Evolutionary conservation across 1,284 basidiomycete genomes (phyloP), one percentile per base, ranked within the genome.

Genomic region (Microstroma glucosiphilum): DNA sequence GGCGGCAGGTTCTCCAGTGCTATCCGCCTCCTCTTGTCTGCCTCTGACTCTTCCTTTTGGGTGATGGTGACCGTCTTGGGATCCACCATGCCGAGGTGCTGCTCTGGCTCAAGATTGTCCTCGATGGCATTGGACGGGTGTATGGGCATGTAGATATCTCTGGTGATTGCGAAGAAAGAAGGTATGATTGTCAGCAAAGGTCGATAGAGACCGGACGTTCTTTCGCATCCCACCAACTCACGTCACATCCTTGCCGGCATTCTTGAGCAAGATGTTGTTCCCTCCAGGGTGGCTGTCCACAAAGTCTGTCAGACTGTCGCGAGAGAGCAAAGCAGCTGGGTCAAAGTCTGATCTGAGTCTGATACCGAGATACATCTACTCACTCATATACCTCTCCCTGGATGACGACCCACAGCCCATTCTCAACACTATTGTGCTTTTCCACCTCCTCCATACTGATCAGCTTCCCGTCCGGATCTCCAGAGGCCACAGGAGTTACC

Each of bases 191-290:
- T 12, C 12, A n/a, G 42, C 12, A n/a, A 43, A n/a, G 42, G 42
- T 12, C 12, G 42, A 43, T 12, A n/a, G 42, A n/a, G n/a, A 43
- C 12, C 12, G 42, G 42, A 43, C n/a, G 42, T 12, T 15, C 8
- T 40, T 19, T 11, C 79, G 82, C 69, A 65, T 82, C 82, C n/a
- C n/a, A n/a, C n/a, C n/a, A n/a, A n/a, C n/a, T n/a, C n/a, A n/a
- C n/a, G 90, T 91, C 26, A 88, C 89, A 78, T 91, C 89, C 65
- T 83, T 84, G 17, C 91, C 89, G 7, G 86, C 89, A 70, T 91
- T 88, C 70, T 86, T 87, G 40, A 92, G 78, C 68, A 92, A 88
- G 69, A 90, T 86, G 60, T 84, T 84, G 40, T 85, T 80, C 8
- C 91, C 91, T 56, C 91, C 91, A 0, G 91, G 91, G 69, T 92